These are phyloP conservation scores for Fusarium robinianum DNA, from an alignment of 2,329 filamentous ascomycete genomes.

Conservation along the genomic window DNA sequence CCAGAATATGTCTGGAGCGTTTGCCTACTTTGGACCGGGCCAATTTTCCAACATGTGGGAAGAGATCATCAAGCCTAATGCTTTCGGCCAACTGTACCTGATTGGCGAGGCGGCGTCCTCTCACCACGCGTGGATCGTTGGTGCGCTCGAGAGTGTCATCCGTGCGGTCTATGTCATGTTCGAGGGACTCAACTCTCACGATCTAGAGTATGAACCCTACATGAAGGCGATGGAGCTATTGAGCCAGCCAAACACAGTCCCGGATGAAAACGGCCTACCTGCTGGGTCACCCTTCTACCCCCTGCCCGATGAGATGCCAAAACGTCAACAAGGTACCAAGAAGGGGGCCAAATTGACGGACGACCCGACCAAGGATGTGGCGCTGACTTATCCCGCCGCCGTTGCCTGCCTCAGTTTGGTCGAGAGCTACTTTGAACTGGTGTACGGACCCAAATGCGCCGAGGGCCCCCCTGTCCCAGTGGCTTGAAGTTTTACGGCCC, in stretches of 20 bases:
- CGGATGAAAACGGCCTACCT: background rate
- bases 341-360: background rate
- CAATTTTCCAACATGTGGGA: conserved; percentile 34
- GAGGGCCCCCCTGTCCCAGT: too few relatives aligned
- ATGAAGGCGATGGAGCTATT: background rate
- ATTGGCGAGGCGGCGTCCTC: conserved; percentile 29
- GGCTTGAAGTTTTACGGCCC: too few relatives aligned
- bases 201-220: background rate
- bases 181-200: conserved; percentile 4
- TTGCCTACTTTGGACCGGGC: conserved; percentile 26
- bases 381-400: conserved; percentile 3
- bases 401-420: conserved; percentile 3
- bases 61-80: conserved; percentile 30
- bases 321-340: background rate
- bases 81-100: conserved; percentile 27
- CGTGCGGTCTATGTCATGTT: conserved; percentile 20
- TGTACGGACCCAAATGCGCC: too few relatives aligned
- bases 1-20: conserved; percentile 29
- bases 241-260: background rate
- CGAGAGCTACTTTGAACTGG: conserved; percentile 12
- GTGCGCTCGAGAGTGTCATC: conserved; percentile 27
- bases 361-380: background rate
- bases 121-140: conserved; percentile 30
- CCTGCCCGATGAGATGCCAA: conserved; percentile 13
- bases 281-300: conserved; percentile 10